These are phyloP conservation scores for Malassezia globosa DNA, from an alignment of 1,284 basidiomycete genomes.

Conservation along the genomic window DNA sequence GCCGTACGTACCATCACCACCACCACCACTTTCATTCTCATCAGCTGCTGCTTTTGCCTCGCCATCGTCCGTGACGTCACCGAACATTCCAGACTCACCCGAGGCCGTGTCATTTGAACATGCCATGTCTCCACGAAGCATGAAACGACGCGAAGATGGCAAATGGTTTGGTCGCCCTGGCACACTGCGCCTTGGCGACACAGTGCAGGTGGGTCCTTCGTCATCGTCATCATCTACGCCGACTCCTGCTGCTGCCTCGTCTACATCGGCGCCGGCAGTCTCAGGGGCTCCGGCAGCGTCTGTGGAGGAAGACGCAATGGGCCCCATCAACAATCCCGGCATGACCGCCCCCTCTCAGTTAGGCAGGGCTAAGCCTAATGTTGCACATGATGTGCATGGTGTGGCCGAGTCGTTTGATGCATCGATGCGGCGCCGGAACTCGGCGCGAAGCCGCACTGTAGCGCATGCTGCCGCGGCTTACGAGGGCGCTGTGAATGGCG, in stretches of 20 bases:
- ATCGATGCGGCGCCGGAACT: background rate
- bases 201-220: background rate
- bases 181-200: conserved; percentile 14
- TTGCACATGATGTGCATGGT: background rate
- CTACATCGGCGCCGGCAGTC: background rate
- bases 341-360: background rate
- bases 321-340: background rate
- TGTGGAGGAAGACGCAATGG: background rate
- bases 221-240: no score
- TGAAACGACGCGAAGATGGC: background rate
- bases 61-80: background rate
- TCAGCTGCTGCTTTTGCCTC: no score
- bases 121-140: background rate
- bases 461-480: background rate
- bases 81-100: background rate
- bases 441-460: background rate
- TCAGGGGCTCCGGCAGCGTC: background rate
- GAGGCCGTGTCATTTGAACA: background rate
- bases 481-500: background rate
- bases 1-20: background rate
- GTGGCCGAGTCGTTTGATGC: background rate
- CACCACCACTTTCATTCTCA: no score
- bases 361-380: no score
- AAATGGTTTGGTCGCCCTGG: conserved; percentile 13
- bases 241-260: background rate